Evolutionary conservation across 2,329 filamentous ascomycete genomes (phyloP).

Genomic region (Dactylella cylindrospora): DNA sequence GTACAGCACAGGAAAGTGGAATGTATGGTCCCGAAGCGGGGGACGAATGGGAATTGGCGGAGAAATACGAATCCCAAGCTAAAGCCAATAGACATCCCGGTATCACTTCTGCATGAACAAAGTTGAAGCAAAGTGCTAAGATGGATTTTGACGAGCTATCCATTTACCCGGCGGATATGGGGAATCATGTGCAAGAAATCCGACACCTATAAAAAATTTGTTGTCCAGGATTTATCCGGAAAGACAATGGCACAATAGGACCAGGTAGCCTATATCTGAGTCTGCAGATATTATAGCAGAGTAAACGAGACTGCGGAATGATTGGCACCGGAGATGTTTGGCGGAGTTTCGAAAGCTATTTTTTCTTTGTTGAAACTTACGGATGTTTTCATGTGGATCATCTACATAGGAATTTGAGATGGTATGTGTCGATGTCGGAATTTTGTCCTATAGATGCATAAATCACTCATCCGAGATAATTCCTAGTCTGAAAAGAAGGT

Average conservation of each 20-base stretch:
- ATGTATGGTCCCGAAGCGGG: neutral
- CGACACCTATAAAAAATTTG: constrained; percentile 7
- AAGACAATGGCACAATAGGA: constrained; percentile 12
- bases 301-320: constrained; percentile 23
- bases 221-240: constrained; percentile 29
- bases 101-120: neutral
- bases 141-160: constrained; percentile 34
- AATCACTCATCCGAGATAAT: no score
- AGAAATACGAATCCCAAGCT: neutral
- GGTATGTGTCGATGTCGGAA: no score
- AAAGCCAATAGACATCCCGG: neutral
- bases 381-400: no score
- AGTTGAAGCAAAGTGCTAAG: no score
- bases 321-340: constrained; percentile 41
- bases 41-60: constrained; percentile 5
- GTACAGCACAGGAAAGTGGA: neutral
- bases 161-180: constrained; percentile 45
- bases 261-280: constrained; percentile 22
- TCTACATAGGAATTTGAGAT: no score
- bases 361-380: no score
- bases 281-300: constrained; percentile 26
- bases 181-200: constrained; percentile 36
- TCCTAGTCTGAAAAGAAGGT: no score
- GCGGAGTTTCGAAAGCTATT: constrained; percentile 21
- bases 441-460: neutral